Conservation (phyloP, 768 basidiomycete species). For the Candolleomyces eurysporus region DNA sequence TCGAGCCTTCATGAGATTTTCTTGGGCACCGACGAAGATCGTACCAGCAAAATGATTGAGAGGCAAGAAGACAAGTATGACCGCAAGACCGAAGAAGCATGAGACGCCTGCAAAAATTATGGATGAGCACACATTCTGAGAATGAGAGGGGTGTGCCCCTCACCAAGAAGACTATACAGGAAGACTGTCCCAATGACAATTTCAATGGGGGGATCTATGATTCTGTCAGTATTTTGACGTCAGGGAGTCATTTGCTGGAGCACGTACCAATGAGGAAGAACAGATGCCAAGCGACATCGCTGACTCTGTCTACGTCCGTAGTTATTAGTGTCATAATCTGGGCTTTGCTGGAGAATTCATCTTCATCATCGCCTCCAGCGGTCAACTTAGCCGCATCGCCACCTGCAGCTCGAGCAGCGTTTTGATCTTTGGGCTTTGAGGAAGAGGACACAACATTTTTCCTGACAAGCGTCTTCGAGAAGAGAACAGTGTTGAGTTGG, state of each 20-base stretch:
- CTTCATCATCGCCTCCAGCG: constrained; percentile 39
- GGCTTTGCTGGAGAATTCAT: constrained; percentile 63
- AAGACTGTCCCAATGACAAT: constrained; percentile 72
- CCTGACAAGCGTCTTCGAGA: constrained; percentile 83
- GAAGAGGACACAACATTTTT: constrained; percentile 75
- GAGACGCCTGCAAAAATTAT: constrained; percentile 47
- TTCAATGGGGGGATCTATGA: constrained; percentile 72
- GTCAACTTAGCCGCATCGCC: constrained; percentile 3
- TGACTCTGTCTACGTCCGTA: constrained; percentile 87
- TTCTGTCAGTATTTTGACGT: neutral
- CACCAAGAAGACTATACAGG: constrained; percentile 75
- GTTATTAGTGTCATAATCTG: constrained; percentile 97
- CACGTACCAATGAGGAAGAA: constrained; percentile 71
- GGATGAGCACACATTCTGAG: neutral
- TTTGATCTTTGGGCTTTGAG: constrained; percentile 5
- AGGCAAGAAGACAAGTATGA: constrained; percentile 69
- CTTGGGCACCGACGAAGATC: constrained; percentile 66
- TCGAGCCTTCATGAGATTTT: constrained; percentile 89
- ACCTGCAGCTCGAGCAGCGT: constrained; percentile 8
- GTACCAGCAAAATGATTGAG: constrained; percentile 85
- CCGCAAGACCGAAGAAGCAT: constrained; percentile 74
- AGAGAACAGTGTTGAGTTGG: constrained; percentile 82
- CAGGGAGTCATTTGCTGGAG: neutral
- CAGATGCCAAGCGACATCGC: constrained; percentile 79
- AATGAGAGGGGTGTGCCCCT: neutral